Percentiles rank a stretch among this genome's conserved stretches.
phyloP scores from a whole-genome alignment of 495 filamentous ascomycete genomes.

The Penicillium ochrochloron region DNA sequence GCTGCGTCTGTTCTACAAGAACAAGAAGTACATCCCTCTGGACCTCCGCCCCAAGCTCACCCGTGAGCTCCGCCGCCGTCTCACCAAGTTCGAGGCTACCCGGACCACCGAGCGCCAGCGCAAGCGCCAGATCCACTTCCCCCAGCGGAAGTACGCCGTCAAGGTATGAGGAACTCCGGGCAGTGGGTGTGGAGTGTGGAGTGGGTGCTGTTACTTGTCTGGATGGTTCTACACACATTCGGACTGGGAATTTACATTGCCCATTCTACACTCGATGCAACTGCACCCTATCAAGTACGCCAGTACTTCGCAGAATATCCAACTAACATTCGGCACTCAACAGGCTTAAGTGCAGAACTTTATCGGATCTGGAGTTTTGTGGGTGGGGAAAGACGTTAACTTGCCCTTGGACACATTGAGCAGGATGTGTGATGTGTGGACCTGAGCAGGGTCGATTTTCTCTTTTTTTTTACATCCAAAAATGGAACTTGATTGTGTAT shows the following conservation, averaged over 20 bases:
- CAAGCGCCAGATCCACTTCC: conserved; percentile 96
- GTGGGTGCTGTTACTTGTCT: background rate
- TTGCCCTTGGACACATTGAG: conserved; percentile 39
- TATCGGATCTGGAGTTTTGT: conserved; percentile 50
- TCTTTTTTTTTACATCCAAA: conserved; percentile 44
- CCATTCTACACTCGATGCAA: background rate
- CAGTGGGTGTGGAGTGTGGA: background rate
- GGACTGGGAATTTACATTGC: background rate
- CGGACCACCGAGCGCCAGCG: conserved; percentile 83
- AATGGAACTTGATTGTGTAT: conserved; percentile 51
- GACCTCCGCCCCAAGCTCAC: conserved; percentile 98
- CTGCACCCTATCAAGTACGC: background rate
- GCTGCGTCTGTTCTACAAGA: conserved; percentile 98
- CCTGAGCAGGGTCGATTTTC: conserved; percentile 45
- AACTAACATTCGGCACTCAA: conserved; percentile 7
- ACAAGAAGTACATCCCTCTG: conserved; percentile 97
- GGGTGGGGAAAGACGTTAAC: conserved; percentile 31
- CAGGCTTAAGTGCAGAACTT: conserved; percentile 51
- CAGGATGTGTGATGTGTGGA: conserved; percentile 44
- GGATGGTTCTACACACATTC: background rate
- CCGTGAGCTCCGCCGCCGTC: conserved; percentile 88
- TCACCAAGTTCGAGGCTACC: conserved; percentile 86
- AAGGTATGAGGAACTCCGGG: conserved; percentile 67
- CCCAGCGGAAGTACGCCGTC: conserved; percentile 96
- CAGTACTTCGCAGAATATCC: background rate